These are phyloP conservation scores for Acanthamoeba triangularis DNA, from an alignment of 208 protist genomes.

Conservation along the genomic window DNA sequence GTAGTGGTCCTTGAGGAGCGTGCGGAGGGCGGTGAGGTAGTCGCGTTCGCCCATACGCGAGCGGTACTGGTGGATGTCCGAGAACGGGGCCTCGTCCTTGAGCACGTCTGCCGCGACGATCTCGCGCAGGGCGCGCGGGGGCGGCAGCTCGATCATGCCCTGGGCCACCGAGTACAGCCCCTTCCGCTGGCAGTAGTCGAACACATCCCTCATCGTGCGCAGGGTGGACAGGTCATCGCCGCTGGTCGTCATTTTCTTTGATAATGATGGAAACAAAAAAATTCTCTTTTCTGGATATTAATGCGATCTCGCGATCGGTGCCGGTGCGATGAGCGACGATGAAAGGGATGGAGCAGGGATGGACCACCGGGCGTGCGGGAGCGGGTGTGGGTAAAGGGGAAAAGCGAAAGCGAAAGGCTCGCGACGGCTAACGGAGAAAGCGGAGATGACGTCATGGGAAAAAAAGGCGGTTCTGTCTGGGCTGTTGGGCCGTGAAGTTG, in stretches of 20 bases:
- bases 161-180: slow-evolving; percentile 65
- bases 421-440: background rate
- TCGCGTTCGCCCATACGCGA: slow-evolving; percentile 37
- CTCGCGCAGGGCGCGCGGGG: slow-evolving; percentile 44
- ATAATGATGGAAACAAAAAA: too few relatives aligned
- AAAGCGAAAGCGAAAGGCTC: background rate
- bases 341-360: too few relatives aligned
- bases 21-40: slow-evolving; percentile 8
- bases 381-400: background rate
- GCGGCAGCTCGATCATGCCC: slow-evolving; percentile 75
- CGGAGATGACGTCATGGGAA: background rate
- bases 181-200: slow-evolving; percentile 73
- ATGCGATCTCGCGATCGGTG: too few relatives aligned
- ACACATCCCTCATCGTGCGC: slow-evolving; percentile 70
- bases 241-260: background rate
- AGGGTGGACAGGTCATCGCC: background rate
- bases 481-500: background rate
- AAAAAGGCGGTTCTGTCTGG: background rate
- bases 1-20: slow-evolving; percentile 16
- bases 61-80: slow-evolving; percentile 14
- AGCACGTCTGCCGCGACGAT: background rate
- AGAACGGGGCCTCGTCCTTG: slow-evolving; percentile 7
- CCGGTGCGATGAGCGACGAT: too few relatives aligned
- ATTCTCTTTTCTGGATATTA: too few relatives aligned
- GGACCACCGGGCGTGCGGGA: too few relatives aligned